phyloP scores from a whole-genome alignment of 2,329 filamentous ascomycete genomes.

The Botryotinia convoluta region DNA sequence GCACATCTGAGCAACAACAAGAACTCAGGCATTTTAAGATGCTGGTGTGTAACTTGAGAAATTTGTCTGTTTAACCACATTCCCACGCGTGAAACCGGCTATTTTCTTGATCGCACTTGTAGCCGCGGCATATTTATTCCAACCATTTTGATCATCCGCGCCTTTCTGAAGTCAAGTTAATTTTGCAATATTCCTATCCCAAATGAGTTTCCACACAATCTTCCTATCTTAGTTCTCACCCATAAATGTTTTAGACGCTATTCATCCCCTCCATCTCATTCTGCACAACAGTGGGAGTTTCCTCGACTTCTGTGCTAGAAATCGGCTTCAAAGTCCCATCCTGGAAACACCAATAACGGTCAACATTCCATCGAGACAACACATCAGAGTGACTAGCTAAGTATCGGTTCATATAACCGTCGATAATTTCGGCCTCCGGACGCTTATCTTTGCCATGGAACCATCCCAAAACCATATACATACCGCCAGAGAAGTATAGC shows the following conservation, averaged over 20 bases:
- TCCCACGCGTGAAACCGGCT: background rate
- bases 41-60: background rate
- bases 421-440: background rate
- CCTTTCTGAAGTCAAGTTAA: background rate
- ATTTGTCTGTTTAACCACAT: fast-evolving
- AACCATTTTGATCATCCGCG: too few species aligned
- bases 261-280: background rate
- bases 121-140: background rate
- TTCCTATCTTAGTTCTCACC: background rate
- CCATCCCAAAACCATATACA: background rate
- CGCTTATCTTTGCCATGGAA: background rate
- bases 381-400: background rate
- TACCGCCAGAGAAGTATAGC: background rate
- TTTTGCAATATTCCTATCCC: background rate
- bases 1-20: background rate
- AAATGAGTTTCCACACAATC: background rate
- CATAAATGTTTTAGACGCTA: background rate
- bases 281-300: background rate
- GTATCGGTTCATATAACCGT: background rate
- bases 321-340: background rate
- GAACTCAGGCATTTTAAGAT: background rate
- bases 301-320: background rate
- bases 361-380: background rate
- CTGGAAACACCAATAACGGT: background rate
- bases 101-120: background rate